Conservation (phyloP, 257 asterid species). For the Ajuga chamaepitys region DNA sequence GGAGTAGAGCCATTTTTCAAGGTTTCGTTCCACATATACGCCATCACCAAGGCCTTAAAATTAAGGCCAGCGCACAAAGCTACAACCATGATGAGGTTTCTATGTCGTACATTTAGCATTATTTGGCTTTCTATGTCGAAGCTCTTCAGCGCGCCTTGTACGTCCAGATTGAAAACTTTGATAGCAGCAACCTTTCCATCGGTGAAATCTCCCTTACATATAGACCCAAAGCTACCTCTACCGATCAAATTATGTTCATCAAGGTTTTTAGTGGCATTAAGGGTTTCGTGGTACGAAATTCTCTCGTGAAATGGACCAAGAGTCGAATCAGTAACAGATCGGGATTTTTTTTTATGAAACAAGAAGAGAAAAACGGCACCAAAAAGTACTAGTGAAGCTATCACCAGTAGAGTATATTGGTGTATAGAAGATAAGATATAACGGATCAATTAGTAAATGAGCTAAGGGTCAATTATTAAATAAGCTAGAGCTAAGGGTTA, state of each 20-base stretch:
- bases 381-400: background rate
- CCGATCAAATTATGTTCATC: background rate
- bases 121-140: background rate
- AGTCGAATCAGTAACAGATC: too few relatives aligned
- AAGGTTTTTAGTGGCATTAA: background rate
- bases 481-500: too few relatives aligned
- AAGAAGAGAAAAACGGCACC: background rate
- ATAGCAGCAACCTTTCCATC: background rate
- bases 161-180: background rate
- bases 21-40: background rate
- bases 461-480: too few relatives aligned
- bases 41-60: slow-evolving; percentile 4
- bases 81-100: background rate
- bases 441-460: too few relatives aligned
- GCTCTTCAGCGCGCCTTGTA: background rate
- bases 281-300: too few relatives aligned
- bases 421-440: too few relatives aligned
- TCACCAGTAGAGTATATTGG: background rate
- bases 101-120: background rate
- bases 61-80: background rate
- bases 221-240: background rate
- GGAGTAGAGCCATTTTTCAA: background rate
- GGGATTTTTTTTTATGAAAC: background rate
- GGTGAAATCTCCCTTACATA: background rate
- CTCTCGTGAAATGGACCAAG: too few relatives aligned